Evolutionary conservation across 345 rosid genomes (phyloP).

Genomic region (Mallotus nudiflorus): DNA sequence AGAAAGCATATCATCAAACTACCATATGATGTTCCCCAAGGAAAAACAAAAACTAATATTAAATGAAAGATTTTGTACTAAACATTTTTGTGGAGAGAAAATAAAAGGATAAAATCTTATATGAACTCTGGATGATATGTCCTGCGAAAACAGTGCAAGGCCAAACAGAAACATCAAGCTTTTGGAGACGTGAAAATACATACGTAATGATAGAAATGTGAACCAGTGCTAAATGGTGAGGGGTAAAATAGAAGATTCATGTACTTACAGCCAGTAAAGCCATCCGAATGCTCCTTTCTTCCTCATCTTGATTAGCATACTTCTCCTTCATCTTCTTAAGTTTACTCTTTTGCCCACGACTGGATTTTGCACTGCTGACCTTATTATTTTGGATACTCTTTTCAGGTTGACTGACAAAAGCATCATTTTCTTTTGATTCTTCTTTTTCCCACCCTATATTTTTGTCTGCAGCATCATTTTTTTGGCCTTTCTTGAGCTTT

Average conservation of each 20-base stretch:
- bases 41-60: no score
- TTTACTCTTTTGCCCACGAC: constrained; percentile 88
- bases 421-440: constrained; percentile 34
- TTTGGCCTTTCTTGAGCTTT: constrained; percentile 79
- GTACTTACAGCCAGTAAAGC: constrained; percentile 86
- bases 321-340: constrained; percentile 98
- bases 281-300: constrained; percentile 81
- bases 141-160: no score
- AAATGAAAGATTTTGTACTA: no score
- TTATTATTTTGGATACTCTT: constrained; percentile 43
- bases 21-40: no score
- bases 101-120: no score
- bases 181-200: background rate
- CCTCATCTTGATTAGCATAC: constrained; percentile 96
- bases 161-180: background rate
- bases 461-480: constrained; percentile 34
- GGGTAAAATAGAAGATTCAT: background rate
- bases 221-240: background rate
- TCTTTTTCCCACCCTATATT: constrained; percentile 42
- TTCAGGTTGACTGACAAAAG: constrained; percentile 41
- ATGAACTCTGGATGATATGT: no score
- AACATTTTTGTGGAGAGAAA: no score
- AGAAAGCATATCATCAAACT: no score
- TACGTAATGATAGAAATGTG: background rate
- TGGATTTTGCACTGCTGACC: constrained; percentile 60